These are phyloP conservation scores for Eimeria falciformis DNA, from an alignment of 169 alveolate genomes.

Conservation along the genomic window DNA sequence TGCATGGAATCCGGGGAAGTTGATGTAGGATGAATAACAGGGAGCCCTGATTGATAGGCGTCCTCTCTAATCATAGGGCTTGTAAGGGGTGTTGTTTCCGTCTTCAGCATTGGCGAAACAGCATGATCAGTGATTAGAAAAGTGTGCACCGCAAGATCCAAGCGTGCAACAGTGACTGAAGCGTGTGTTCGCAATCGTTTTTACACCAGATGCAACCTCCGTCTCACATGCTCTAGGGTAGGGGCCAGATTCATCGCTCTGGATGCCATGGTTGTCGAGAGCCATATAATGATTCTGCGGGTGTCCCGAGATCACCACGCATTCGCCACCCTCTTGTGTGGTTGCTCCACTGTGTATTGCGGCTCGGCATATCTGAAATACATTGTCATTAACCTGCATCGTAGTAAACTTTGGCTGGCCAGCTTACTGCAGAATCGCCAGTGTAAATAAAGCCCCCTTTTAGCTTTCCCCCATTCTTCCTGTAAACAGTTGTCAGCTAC, in stretches of 20 bases:
- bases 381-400: background rate
- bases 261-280: slow-evolving; percentile 77
- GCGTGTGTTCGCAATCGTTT: too few relatives aligned
- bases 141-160: slow-evolving; percentile 41
- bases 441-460: slow-evolving; percentile 92
- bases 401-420: background rate
- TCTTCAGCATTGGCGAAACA: background rate
- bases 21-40: background rate
- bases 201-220: background rate
- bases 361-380: slow-evolving; percentile 87
- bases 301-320: slow-evolving; percentile 74
- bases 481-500: background rate
- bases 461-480: slow-evolving; percentile 71
- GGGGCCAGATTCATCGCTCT: slow-evolving; percentile 72
- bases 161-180: slow-evolving; percentile 52
- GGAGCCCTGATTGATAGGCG: background rate
- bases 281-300: slow-evolving; percentile 78
- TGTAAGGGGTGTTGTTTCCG: background rate
- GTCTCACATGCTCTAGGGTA: slow-evolving; percentile 72
- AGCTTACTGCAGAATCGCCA: slow-evolving; percentile 86
- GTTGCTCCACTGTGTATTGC: slow-evolving; percentile 93
- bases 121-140: background rate
- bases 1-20: background rate
- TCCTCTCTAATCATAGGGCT: background rate
- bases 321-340: slow-evolving; percentile 84